phyloP scores from a whole-genome alignment of 2,329 filamentous ascomycete species.

The Fusarium metavorans region DNA sequence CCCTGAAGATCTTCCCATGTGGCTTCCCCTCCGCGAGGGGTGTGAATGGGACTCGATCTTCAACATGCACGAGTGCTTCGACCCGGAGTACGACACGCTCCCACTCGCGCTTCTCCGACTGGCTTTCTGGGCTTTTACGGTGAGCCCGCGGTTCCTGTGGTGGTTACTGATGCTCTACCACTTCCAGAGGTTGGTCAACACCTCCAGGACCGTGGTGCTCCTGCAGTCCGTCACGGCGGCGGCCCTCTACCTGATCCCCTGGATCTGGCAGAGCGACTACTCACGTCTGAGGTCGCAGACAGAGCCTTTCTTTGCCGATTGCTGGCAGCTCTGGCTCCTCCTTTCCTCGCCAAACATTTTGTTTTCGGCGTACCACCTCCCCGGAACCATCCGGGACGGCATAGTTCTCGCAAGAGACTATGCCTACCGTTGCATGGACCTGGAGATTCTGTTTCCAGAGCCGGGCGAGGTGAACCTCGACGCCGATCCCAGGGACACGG shows the following conservation, averaged over 20 bases:
- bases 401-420: slow-evolving; percentile 11
- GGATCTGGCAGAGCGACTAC: slow-evolving; percentile 4
- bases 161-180: slow-evolving; percentile 1
- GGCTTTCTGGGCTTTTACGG: slow-evolving; percentile 3
- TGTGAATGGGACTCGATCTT: slow-evolving; percentile 25
- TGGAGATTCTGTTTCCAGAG: slow-evolving; percentile 1
- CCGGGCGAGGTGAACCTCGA: neutral
- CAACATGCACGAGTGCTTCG: slow-evolving; percentile 12
- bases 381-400: neutral
- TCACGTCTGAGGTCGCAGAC: neutral
- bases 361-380: slow-evolving; percentile 2
- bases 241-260: neutral
- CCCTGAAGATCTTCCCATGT: slow-evolving; percentile 3
- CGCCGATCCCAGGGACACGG: neutral
- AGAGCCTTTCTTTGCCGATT: neutral
- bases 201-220: neutral
- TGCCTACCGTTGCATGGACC: slow-evolving; percentile 1
- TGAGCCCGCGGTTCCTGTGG: neutral
- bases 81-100: slow-evolving; percentile 23
- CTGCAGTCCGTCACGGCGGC: neutral
- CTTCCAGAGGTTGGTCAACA: neutral
- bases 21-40: slow-evolving; percentile 14
- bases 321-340: slow-evolving; percentile 3
- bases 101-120: slow-evolving; percentile 1
- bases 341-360: slow-evolving; percentile 5